Base-by-base conservation (phyloP, 2,329 filamentous ascomycete species). In the Xenoacremonium recifei region DNA sequence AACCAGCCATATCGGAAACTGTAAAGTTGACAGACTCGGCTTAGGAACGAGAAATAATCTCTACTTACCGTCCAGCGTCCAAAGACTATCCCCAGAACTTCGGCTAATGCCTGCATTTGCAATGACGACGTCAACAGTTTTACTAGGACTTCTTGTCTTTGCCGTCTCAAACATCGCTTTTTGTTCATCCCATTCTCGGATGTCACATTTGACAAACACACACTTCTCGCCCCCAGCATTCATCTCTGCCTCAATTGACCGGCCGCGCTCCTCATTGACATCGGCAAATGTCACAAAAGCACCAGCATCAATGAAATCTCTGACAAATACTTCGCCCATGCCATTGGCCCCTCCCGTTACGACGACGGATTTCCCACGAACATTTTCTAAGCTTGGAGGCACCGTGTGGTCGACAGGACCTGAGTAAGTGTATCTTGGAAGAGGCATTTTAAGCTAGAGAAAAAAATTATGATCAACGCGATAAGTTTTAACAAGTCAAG, bases 281-380 rank as follows among this genome's bases (percentile, higher is more conserved):
- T 71, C 68, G 20, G 59, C 66, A 49, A 71, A 63, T 1, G 67
- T 70, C 4, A 71, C 66, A 41, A 61, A 70, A 3, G 67, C 66
- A 6, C 68, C 67, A 5, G 64, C 60, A 4, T 47, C 55, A 9
- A 53, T 58, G 35, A 69, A 70, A 5, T 59, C 58, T 4, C 61
- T 48, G 0, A 67, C 63, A 18, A 60, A 66, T 1, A 51, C 54
- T 45, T 68, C 63, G 6, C 67, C 68, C 43, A 71, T 67, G 17
- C 68, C 68, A 43, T 64, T 67, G 25, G 63, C 71, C 10, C 72
- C 72, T n/a, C 72, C 71, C 2, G 72, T 75, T 13, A 75, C 64
- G 17, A 76, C 63, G 18, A 73, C 69, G 1, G 67, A 70, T 48
- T 73, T 76, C 20, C 67, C 70, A 4, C 52, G 57, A 7, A 72